Conservation (phyloP, 257 asterid species). For the Linderniella brevidens region DNA sequence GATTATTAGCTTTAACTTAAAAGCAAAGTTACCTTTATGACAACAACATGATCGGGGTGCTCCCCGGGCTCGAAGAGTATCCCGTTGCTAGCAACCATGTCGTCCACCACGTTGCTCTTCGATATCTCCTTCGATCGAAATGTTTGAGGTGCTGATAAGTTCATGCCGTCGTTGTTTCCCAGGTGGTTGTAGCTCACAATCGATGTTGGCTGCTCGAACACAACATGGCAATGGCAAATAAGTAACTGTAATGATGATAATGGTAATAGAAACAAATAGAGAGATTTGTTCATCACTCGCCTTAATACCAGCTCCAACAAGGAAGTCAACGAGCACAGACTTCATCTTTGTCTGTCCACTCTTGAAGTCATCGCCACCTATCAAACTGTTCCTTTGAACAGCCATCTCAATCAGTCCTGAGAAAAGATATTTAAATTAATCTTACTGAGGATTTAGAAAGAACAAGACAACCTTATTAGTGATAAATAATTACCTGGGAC, state of each 20-base stretch:
- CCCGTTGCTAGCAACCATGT: conserved; percentile 96
- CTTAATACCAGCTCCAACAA: conserved; percentile 98
- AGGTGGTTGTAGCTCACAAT: conserved; percentile 96
- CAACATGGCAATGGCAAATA: neutral
- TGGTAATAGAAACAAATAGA: neutral
- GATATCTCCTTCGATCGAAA: conserved; percentile 98
- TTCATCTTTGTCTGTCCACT: conserved; percentile 99
- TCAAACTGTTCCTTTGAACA: conserved; percentile 60
- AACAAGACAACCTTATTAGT: neutral
- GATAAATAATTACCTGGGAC: conserved; percentile 52
- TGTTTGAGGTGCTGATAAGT: conserved; percentile 90
- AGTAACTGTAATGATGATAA: neutral
- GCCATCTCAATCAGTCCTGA: conserved; percentile 83
- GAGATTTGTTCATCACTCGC: conserved; percentile 14
- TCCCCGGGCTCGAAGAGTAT: conserved; percentile 92
- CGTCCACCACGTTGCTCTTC: conserved; percentile 94
- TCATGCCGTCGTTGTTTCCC: conserved; percentile 98
- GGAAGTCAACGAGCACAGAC: conserved; percentile 91
- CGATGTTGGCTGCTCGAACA: conserved; percentile 62
- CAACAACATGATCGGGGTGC: conserved; percentile 97
- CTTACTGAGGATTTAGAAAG: neutral
- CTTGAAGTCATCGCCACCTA: conserved; percentile 96
- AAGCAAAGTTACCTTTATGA: conserved; percentile 54
- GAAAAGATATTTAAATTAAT: neutral
- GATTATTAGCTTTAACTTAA: neutral